Percentiles rank a stretch among this genome's conserved stretches.
Evolutionary conservation across 2,329 filamentous ascomycete species (phyloP).

Genomic region (Hymenoscyphus fructigenus): DNA sequence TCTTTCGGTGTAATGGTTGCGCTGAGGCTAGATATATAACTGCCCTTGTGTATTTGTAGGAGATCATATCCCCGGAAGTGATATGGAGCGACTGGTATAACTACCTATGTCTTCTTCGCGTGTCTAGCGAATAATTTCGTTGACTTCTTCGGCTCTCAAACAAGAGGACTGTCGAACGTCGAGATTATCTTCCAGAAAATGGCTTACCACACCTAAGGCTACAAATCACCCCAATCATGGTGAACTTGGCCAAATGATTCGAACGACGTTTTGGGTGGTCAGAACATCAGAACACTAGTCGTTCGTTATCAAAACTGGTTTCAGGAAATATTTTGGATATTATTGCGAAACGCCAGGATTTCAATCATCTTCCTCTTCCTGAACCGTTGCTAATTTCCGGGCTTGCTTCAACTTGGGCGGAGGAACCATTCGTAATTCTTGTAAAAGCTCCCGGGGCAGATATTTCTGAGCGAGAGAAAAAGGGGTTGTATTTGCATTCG

Average conservation of each 20-base stretch:
- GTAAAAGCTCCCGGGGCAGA: slow-evolving; percentile 77
- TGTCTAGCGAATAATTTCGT: no score
- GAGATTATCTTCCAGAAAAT: not conserved
- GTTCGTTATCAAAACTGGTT: not conserved
- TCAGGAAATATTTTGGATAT: not conserved
- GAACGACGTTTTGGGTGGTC: not conserved
- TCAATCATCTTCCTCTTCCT: slow-evolving; percentile 44
- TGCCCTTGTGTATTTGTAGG: no score
- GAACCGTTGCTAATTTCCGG: slow-evolving; percentile 37
- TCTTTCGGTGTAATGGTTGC: no score
- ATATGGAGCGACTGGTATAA: no score
- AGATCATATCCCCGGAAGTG: no score
- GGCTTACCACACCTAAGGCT: not conserved
- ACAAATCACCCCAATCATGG: not conserved
- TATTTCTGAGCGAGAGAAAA: slow-evolving; percentile 85
- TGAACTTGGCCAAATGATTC: not conserved
- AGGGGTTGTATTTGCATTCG: slow-evolving; percentile 67
- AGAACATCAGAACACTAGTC: not conserved
- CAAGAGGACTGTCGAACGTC: not conserved
- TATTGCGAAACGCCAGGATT: not conserved
- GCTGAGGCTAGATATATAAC: no score
- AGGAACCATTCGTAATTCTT: slow-evolving; percentile 73
- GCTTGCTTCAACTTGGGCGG: slow-evolving; percentile 49
- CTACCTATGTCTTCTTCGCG: no score
- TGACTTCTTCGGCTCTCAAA: no score